These are phyloP conservation scores for Daldinia sp. DNA, from an alignment of 2,329 filamentous ascomycete species.

Conservation along the genomic window DNA sequence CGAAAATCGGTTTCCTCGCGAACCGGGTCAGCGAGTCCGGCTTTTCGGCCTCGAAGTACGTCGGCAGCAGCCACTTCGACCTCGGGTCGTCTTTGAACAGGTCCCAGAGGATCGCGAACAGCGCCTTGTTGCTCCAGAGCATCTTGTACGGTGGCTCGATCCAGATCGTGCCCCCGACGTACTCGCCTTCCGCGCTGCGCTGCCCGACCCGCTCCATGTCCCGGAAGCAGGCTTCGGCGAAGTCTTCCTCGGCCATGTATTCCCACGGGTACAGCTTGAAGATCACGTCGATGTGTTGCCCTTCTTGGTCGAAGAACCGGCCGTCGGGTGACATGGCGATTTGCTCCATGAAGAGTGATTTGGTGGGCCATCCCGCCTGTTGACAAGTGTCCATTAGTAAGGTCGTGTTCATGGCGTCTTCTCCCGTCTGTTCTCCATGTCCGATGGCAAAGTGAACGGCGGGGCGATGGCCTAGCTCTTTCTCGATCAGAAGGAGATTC, in stretches of 20 bases:
- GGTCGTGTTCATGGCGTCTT: slow-evolving; percentile 12
- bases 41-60: slow-evolving; percentile 11
- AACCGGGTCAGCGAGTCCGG: slow-evolving; percentile 1
- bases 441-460: slow-evolving; percentile 9
- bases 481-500: slow-evolving; percentile 6
- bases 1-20: slow-evolving; percentile 14
- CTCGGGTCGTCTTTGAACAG: slow-evolving; percentile 14
- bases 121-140: slow-evolving; percentile 20
- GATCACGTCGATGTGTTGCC: slow-evolving; percentile 15
- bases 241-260: slow-evolving; percentile 7
- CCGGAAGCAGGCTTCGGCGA: slow-evolving; percentile 11
- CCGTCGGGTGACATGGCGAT: slow-evolving; percentile 2
- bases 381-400: slow-evolving; percentile 14
- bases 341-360: slow-evolving; percentile 9
- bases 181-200: slow-evolving; percentile 6
- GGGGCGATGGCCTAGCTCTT: neutral
- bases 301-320: slow-evolving; percentile 8
- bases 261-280: slow-evolving; percentile 23
- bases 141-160: slow-evolving; percentile 20
- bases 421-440: neutral
- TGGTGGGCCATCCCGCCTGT: slow-evolving; percentile 10
- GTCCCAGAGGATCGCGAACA: slow-evolving; percentile 11
- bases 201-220: slow-evolving; percentile 11
- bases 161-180: slow-evolving; percentile 14
- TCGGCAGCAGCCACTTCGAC: slow-evolving; percentile 11